Base-by-base conservation (phyloP, 2,329 filamentous ascomycete species). In the Hypoxylon sp. region DNA sequence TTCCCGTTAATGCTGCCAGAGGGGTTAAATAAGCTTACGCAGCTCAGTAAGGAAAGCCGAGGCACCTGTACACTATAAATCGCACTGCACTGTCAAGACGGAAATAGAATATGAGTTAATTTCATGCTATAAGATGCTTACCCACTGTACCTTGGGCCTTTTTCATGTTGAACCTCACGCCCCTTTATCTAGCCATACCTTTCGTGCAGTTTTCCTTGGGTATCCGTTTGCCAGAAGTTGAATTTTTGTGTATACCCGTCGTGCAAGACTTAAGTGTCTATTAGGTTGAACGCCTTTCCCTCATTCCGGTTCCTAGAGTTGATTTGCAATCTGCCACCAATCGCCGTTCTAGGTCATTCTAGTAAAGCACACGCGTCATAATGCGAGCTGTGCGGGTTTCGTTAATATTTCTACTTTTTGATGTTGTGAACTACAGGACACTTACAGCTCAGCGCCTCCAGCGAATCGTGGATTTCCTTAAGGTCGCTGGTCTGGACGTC, bases 391-490 rank as follows among this genome's bases (percentile, higher is more conserved):
- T 50, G 48, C 19, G 34, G 21, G 6, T 32, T 19, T 16, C n/a
- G 61, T 75, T 67, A 75, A 69, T 47, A 27, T 30, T 48, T 25
- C 4, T 43, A 27, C 41, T 29, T 52, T 50, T 37, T 5, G 16
- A 45, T n/a, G 23, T 37, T 43, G 25, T 12, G 34, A 21, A 21
- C 34, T 7, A 30, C 14, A 6, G 1, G 2, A 46, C 50, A 82
- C 90, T 84, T 86, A 93, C 91, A 94, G 80, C 85, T 89, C 68
- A 97, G 85, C 63, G 86, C 87, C 79, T 98, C 94, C 39, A 99
- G 84, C 74, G 86, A 90, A 72, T 95, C 91, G 71, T 91, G 93
- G 58, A 99, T 88, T 65, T 93, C 90, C 81, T 93, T 94, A 78
- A 98, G 93, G 75, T 97, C 91, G 41, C 84, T 85, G 53, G 88